Conservation (phyloP, 2,329 filamentous ascomycete species). For the Venturia asperata region DNA sequence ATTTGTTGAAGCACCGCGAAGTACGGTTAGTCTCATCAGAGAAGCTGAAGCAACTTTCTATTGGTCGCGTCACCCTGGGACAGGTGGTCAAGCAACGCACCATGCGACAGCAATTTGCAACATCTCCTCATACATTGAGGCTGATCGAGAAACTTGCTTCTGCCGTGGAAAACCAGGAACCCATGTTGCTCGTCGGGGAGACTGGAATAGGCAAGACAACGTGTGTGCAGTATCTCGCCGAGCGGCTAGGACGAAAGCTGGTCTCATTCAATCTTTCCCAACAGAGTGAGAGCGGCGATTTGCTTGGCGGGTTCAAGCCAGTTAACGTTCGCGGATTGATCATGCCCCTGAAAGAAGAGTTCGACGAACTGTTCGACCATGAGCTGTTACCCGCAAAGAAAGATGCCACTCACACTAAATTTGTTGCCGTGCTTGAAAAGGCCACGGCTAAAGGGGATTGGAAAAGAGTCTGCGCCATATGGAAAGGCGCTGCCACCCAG, state of each 20-base stretch:
- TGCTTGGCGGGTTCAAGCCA: slow-evolving; percentile 93
- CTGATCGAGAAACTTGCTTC: slow-evolving; percentile 84
- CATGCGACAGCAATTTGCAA: slow-evolving; percentile 57
- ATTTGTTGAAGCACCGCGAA: slow-evolving; percentile 66
- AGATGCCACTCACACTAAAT: slow-evolving; percentile 73
- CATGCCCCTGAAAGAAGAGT: slow-evolving; percentile 86
- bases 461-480: slow-evolving; percentile 76
- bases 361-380: slow-evolving; percentile 77
- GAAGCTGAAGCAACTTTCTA: slow-evolving; percentile 9
- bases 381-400: slow-evolving; percentile 70
- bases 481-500: slow-evolving; percentile 63
- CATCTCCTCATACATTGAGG: slow-evolving; percentile 74
- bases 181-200: slow-evolving; percentile 91
- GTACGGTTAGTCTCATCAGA: slow-evolving; percentile 42
- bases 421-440: slow-evolving; percentile 73
- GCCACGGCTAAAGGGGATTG: slow-evolving; percentile 77
- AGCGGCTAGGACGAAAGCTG: slow-evolving; percentile 74
- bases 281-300: slow-evolving; percentile 93
- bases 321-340: slow-evolving; percentile 84
- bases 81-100: not conserved
- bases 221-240: slow-evolving; percentile 84
- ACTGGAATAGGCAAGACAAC: slow-evolving; percentile 98
- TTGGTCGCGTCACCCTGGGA: slow-evolving; percentile 11
- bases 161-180: slow-evolving; percentile 76
- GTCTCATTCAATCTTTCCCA: slow-evolving; percentile 94